phyloP scores from a whole-genome alignment of 208 protist genomes.

The Leishmania lainsoni region DNA sequence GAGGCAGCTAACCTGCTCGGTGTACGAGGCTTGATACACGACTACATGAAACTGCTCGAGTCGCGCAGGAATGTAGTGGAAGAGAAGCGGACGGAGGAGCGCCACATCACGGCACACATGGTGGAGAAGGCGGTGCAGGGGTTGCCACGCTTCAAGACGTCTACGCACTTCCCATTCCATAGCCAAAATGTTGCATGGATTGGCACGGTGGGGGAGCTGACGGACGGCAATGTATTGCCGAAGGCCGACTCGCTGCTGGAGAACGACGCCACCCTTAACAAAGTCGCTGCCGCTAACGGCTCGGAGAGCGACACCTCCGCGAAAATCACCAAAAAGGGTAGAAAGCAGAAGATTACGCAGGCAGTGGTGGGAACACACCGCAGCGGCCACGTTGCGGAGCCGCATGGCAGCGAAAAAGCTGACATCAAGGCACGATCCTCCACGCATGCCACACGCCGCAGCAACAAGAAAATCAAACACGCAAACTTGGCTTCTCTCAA shows the following conservation, averaged over 20 bases:
- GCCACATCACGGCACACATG: constrained; percentile 14
- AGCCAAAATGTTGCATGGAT: neutral
- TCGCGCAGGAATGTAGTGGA: constrained; percentile 27
- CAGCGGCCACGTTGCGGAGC: neutral
- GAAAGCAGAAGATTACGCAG: neutral
- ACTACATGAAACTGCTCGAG: constrained; percentile 32
- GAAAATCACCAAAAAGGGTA: neutral
- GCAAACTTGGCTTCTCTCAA: neutral
- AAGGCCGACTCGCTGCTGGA: neutral
- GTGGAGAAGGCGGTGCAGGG: constrained; percentile 20
- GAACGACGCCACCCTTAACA: neutral
- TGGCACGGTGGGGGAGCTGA: neutral
- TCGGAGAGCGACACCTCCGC: neutral
- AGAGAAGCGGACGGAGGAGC: constrained; percentile 18
- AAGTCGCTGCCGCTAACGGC: no score
- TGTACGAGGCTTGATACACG: constrained; percentile 26
- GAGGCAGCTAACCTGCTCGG: constrained; percentile 28
- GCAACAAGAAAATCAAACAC: neutral
- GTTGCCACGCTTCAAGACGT: constrained; percentile 38
- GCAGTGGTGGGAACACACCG: neutral
- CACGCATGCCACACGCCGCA: neutral
- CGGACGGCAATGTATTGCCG: neutral
- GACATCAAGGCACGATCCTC: neutral
- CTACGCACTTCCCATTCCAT: constrained; percentile 47
- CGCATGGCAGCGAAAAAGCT: neutral